Evolutionary conservation across 2,329 filamentous ascomycete genomes (phyloP), one percentile per base, ranked within the genome.

Genomic region (Monilinia fructigena): DNA sequence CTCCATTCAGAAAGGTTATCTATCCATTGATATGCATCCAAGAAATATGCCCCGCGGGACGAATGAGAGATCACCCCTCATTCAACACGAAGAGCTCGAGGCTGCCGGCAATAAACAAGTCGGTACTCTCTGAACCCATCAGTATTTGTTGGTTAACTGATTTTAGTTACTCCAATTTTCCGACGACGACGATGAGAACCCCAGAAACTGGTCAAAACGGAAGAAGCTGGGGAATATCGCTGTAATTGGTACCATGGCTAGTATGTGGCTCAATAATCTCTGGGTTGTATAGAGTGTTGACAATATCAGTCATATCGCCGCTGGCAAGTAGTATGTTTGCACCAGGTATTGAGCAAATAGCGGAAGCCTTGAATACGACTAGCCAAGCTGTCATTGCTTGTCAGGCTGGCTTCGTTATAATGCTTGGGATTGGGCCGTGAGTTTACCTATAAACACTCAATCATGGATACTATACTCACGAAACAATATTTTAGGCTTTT

Each of bases 351-450:
- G 79, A 81, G 0, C 69, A 80, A 23, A 76, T 85, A 4, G 79
- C 82, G 74, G 63, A 73, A 45, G 35, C 65, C 7, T 55, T 66
- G 28, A 18, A 66, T 18, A 66, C 65, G 5, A 62, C 65, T 8
- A 45, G 45, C 5, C 54, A 47, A n/a, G 50, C 54, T 40, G 64
- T 66, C 18, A 0, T 89, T 90, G 68, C 85, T 86, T 71, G 86
- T 91, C 72, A 73, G 45, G 71, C 71, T 3, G 71, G 70, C 23
- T 74, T 72, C 47, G 71, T 73, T 10, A 28, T 66, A 20, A 66
- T 66, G 64, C 48, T 66, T 40, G 58, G 64, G 7, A 40, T 66
- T 28, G 64, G 64, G 6, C 71, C 70, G 63, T 65, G 12, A 59
- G 63, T 59, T 40, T 12, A 40, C 12, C 3, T 7, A 14, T 16